Base-by-base conservation (phyloP, 306 rosid genomes). In the Glycine soja region DNA sequence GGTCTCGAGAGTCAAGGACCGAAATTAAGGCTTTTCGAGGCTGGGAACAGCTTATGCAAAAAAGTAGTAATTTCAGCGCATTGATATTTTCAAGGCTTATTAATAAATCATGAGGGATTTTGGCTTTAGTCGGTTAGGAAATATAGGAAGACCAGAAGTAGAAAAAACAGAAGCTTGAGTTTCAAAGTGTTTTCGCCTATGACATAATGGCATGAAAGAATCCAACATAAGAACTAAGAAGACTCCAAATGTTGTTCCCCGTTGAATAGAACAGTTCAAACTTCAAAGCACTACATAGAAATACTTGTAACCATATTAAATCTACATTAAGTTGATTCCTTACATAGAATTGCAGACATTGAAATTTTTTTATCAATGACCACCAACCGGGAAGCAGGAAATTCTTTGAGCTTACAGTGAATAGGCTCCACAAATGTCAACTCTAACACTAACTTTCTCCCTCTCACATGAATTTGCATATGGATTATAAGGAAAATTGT, bases 121-220 rank as follows among this genome's bases (percentile, higher is more conserved):
- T 8, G 11, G 18, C 10, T 6, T 74, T 53, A 75, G 10, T 10
- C 6, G 10, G 73, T 62, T 7, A 64, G 70, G 53, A 64, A 63
- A 47, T 34, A 70, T 32, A 14, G 43, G 7, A 61, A 24, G 30
- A 24, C 30, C 30, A 24, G 30, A 24, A 0, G 1, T 24, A 24
- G 30, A 24, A 75, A 24, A 40, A 15, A 6, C 52, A 16, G 18
- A 73, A 3, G 42, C 13, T 76, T 62, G 52, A 51, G 63, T 76
- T 63, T 24, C 69, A 63, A 63, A 63, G 51, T 76, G 64, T 48
- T 30, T 32, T 38, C 57, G 50, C 73, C 68, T 16, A 45, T 36
- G 80, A 45, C 19, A 70, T 30, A 62, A 30, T 43, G 48, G 79
- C 57, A 13, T 75, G 70, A 75, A 57, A 75, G 45, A 59, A 62